Evolutionary conservation across 2,329 filamentous ascomycete genomes (phyloP), one percentile per base, ranked within the genome.

Genomic region (Magnaporthiopsis rhizophila): DNA sequence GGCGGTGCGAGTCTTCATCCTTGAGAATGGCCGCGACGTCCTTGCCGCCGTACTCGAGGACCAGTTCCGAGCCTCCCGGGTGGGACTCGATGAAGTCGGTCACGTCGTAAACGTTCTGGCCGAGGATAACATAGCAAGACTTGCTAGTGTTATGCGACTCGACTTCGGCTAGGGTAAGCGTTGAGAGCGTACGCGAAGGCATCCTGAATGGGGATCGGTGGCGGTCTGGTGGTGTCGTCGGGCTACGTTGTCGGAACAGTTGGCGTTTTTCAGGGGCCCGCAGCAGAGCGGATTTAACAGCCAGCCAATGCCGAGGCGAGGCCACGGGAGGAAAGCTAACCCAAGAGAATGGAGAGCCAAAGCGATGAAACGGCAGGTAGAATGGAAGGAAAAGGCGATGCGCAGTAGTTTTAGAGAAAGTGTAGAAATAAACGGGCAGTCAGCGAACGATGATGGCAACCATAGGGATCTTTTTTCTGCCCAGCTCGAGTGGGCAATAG

Each of bases 111-210:
- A 99, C 94, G 70, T 94, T 96, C 65, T 85, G 84, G 67, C 92
- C 93, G 64, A 97, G 82, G 3, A 91, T 95, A 70, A 99, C 93
- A 81, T 93, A 99, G 81, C 94, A 98, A 61, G 92, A 96, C 73
- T 92, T 86, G 62, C 80, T 79, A 60, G 86, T 88, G 75, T 90
- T 94, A 77, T 96, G 92, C 70, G 87, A 81, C 75, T 89, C 86
- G 72, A 99, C 87, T 74, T 99, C 91, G 69, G 89, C 85, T 70
- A 83, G 83, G 62, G 91, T 89, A 73, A 98, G 89, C 34, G 89
- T 94, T 65, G 94, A 94, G 62, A 98, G 86, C 61, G 86, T 92
- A 74, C 86, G 86, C 72, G 86, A 87, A 69, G 92, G 90, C 91
- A 96, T 97, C 53, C 68, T 69, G 65, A 62, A 64, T 30, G 32